Evolutionary conservation across 345 rosid genomes (phyloP).

Genomic region (Raphanus raphanistrum): DNA sequence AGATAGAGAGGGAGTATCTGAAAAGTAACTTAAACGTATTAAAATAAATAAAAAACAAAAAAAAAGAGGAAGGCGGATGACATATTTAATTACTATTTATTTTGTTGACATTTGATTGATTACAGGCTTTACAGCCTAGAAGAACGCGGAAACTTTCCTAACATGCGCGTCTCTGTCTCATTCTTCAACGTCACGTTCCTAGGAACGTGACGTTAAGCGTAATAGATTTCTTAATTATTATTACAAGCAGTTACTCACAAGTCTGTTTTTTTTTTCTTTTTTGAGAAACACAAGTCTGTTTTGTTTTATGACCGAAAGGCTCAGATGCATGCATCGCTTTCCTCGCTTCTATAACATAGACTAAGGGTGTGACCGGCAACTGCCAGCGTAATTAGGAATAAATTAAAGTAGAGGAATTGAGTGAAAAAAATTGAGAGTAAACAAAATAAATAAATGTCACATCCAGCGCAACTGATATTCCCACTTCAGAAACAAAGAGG

Average conservation of each 20-base stretch:
- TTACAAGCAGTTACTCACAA: no score
- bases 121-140: not conserved
- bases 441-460: not conserved
- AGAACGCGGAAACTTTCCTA: not conserved
- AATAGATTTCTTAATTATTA: no score
- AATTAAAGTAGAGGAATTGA: no score
- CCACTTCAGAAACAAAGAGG: no score
- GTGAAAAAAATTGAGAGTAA: no score
- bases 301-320: no score
- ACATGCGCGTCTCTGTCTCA: not conserved
- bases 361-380: no score
- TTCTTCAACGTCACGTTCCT: not conserved
- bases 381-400: no score
- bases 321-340: no score
- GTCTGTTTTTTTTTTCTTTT: no score
- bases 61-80: not conserved
- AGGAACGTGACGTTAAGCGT: not conserved
- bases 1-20: not conserved
- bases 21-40: not conserved
- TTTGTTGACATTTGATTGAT: not conserved
- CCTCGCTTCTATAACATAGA: no score
- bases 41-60: not conserved
- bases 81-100: not conserved
- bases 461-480: not conserved
- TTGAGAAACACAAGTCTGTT: no score